Percentiles rank a stretch among this genome's conserved stretches.
These are phyloP conservation scores for Juglanconis juglandina DNA, from an alignment of 2,329 filamentous ascomycete genomes.

Conservation along the genomic window DNA sequence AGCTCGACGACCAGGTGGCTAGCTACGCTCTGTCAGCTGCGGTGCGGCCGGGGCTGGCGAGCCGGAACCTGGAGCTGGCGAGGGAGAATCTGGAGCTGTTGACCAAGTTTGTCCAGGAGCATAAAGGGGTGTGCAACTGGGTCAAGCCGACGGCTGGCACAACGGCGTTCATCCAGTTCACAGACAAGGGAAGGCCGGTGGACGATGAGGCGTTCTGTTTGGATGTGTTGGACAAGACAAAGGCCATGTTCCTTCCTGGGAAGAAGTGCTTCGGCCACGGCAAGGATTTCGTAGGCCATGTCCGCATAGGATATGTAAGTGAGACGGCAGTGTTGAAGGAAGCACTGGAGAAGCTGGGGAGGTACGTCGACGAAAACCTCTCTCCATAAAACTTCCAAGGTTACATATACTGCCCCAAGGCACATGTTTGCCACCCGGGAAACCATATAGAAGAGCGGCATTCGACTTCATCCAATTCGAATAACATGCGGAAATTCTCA, in stretches of 20 bases:
- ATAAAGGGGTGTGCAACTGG: conserved; percentile 65
- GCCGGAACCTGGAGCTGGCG: conserved; percentile 63
- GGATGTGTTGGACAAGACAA: conserved; percentile 63
- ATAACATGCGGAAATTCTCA: too few relatives aligned
- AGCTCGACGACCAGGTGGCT: conserved; percentile 75
- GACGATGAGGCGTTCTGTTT: conserved; percentile 72
- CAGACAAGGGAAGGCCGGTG: conserved; percentile 54
- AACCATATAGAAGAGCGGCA: too few relatives aligned
- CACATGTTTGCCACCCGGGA: too few relatives aligned
- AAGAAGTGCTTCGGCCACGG: conserved; percentile 67
- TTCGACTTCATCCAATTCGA: too few relatives aligned
- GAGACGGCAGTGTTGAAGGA: conserved; percentile 66
- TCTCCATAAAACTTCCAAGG: background rate
- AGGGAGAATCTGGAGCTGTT: conserved; percentile 64
- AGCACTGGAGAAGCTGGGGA: conserved; percentile 52
- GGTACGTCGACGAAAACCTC: conserved; percentile 37
- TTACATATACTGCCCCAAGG: too few relatives aligned
- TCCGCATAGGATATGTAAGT: conserved; percentile 74
- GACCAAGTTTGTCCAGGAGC: conserved; percentile 63
- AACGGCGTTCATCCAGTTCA: conserved; percentile 73
- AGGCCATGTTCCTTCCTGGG: conserved; percentile 73
- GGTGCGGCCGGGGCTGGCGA: conserved; percentile 33
- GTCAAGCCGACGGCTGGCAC: conserved; percentile 74
- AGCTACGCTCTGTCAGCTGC: conserved; percentile 63
- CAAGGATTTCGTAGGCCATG: conserved; percentile 68